Evolutionary conservation across 345 rosid species (phyloP).

Genomic region (Arabidopsis suecica): DNA sequence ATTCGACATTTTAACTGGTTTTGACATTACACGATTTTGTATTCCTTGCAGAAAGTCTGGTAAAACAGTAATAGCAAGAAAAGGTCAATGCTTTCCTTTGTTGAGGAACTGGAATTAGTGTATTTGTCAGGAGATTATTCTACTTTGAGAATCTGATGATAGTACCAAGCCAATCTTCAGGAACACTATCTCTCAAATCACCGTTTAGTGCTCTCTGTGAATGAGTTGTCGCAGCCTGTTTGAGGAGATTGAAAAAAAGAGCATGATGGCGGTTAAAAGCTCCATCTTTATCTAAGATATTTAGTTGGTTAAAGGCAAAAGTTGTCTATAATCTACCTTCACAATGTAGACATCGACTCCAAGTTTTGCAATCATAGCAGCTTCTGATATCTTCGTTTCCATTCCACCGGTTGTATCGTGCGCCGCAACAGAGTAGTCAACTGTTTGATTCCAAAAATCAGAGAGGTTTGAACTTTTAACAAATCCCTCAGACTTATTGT

Average conservation of each 20-base stretch:
- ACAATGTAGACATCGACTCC: slow-evolving; percentile 92
- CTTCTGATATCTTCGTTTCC: slow-evolving; percentile 88
- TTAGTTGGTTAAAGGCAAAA: neutral
- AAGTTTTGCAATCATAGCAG: slow-evolving; percentile 87
- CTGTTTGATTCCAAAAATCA: slow-evolving; percentile 48
- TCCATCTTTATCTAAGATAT: neutral
- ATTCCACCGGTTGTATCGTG: slow-evolving; percentile 98
- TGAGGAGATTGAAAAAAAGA: neutral
- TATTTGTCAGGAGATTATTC: neutral
- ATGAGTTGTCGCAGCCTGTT: slow-evolving; percentile 79
- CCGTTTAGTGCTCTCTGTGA: slow-evolving; percentile 71
- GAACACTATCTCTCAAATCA: slow-evolving; percentile 54
- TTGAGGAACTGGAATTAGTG: neutral
- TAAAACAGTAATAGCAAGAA: neutral
- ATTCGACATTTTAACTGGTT: too few species aligned
- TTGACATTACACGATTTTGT: neutral
- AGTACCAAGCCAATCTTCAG: slow-evolving; percentile 84
- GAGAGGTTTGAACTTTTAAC: neutral
- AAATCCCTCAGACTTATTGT: neutral
- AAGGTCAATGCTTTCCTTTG: neutral
- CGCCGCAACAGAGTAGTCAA: slow-evolving; percentile 76
- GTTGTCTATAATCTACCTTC: slow-evolving; percentile 51
- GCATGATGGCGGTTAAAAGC: neutral
- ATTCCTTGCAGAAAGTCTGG: neutral
- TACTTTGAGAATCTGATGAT: slow-evolving; percentile 48